These are phyloP conservation scores for Haematococcus lacustris DNA, from an alignment of 139 green algal species.

Conservation along the genomic window DNA sequence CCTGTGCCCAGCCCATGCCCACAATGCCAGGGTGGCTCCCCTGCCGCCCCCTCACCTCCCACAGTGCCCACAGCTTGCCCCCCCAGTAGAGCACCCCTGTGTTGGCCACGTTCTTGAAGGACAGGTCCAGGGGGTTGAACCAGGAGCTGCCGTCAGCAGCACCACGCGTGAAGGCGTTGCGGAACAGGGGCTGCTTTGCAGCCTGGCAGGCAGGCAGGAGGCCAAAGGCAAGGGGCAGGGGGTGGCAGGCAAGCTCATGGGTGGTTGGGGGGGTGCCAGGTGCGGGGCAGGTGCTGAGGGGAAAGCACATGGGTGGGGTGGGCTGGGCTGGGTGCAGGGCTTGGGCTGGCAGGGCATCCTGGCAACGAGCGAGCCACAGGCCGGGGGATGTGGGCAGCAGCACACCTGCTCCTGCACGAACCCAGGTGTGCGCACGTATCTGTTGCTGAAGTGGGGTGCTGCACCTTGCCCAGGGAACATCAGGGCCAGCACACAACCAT, in stretches of 20 bases:
- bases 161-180: constrained; percentile 38
- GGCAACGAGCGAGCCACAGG: not conserved
- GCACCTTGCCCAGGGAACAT: constrained; percentile 18
- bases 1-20: no score
- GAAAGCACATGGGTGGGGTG: no score
- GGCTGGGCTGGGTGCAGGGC: no score
- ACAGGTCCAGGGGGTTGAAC: constrained; percentile 49
- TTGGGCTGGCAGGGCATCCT: no score
- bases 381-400: no score
- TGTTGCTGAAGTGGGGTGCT: constrained; percentile 32
- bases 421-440: constrained; percentile 46
- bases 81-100: constrained; percentile 46
- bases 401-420: constrained; percentile 50
- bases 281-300: no score
- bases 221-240: no score
- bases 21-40: no score
- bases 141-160: constrained; percentile 28
- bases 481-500: constrained; percentile 40
- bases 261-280: no score
- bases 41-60: constrained; percentile 31
- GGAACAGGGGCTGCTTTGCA: constrained; percentile 26
- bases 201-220: constrained; percentile 18
- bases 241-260: no score
- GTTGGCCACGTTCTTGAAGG: constrained; percentile 53
- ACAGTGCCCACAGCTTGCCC: constrained; percentile 30